A percentile compares a stretch with the other conserved stretches of the same genome.
These are phyloP conservation scores for Neoarthrinium moseri DNA, from an alignment of 2,329 filamentous ascomycete genomes.

Conservation along the genomic window DNA sequence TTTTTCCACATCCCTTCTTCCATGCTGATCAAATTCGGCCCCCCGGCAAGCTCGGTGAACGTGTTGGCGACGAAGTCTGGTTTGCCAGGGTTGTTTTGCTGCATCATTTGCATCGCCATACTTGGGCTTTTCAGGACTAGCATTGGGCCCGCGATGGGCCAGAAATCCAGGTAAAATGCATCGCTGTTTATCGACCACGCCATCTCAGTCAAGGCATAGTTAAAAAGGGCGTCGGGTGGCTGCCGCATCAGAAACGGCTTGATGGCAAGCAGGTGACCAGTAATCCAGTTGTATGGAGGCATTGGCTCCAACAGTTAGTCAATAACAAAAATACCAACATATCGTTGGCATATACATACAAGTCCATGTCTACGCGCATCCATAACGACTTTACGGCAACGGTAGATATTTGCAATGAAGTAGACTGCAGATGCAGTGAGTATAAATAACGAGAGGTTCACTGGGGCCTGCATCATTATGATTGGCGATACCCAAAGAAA, in stretches of 20 bases:
- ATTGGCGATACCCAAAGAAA: background rate
- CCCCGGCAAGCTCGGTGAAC: background rate
- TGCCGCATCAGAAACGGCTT: background rate
- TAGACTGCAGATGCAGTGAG: background rate
- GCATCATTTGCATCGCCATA: background rate
- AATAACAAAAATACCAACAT: background rate
- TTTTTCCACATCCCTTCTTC: background rate
- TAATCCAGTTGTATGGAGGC: background rate
- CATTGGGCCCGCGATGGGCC: slow-evolving; percentile 1
- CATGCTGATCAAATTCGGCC: background rate
- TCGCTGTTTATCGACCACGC: background rate
- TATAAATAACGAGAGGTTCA: background rate
- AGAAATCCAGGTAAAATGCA: slow-evolving; percentile 1
- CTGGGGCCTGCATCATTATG: background rate
- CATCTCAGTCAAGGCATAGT: background rate
- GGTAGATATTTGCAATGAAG: background rate
- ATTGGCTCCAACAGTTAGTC: background rate
- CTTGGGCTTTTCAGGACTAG: background rate
- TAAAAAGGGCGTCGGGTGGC: background rate
- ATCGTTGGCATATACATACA: background rate
- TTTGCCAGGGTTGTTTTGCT: slow-evolving; percentile 1
- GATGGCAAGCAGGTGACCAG: background rate
- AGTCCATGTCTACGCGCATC: background rate
- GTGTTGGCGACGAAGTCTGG: background rate
- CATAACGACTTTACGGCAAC: background rate